Conservation (phyloP, 2,329 filamentous ascomycete genomes). For the Colletotrichum sp. region DNA sequence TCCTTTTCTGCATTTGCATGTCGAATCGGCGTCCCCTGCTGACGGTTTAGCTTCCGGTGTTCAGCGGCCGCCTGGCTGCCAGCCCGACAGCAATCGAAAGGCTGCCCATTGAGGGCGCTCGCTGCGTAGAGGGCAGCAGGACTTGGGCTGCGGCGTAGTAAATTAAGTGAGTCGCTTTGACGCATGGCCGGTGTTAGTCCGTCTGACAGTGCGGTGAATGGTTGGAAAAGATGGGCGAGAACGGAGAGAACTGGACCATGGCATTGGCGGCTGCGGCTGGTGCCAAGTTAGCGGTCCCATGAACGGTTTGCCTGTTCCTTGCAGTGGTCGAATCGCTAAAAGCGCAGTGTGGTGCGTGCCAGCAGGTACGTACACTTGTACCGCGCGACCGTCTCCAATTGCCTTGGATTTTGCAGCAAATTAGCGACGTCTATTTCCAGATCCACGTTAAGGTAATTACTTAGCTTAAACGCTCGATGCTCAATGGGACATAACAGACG, state of each 20-base stretch:
- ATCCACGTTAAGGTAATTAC: not conserved
- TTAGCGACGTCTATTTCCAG: slow-evolving; percentile 4
- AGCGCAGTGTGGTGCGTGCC: not conserved
- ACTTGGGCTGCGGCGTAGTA: not conserved
- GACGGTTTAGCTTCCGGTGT: not conserved
- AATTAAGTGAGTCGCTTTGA: slow-evolving; percentile 10
- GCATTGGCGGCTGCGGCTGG: not conserved
- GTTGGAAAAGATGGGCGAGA: not conserved
- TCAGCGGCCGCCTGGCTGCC: not conserved
- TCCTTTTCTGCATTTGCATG: slow-evolving; percentile 6
- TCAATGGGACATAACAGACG: not conserved
- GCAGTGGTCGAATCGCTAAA: not conserved
- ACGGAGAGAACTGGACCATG: not conserved
- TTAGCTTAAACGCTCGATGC: not conserved
- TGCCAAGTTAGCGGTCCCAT: slow-evolving; percentile 5
- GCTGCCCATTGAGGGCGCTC: not conserved
- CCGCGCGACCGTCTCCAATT: not conserved
- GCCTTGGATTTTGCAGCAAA: not conserved
- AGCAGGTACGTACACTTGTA: not conserved
- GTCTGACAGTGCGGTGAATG: not conserved
- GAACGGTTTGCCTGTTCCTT: slow-evolving; percentile 10
- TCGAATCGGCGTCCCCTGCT: not conserved
- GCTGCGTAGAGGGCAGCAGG: not conserved
- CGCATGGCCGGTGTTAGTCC: not conserved
- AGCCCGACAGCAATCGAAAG: not conserved